These are phyloP conservation scores for Tetracladium setigerum DNA, from an alignment of 495 filamentous ascomycete genomes.

Conservation along the genomic window DNA sequence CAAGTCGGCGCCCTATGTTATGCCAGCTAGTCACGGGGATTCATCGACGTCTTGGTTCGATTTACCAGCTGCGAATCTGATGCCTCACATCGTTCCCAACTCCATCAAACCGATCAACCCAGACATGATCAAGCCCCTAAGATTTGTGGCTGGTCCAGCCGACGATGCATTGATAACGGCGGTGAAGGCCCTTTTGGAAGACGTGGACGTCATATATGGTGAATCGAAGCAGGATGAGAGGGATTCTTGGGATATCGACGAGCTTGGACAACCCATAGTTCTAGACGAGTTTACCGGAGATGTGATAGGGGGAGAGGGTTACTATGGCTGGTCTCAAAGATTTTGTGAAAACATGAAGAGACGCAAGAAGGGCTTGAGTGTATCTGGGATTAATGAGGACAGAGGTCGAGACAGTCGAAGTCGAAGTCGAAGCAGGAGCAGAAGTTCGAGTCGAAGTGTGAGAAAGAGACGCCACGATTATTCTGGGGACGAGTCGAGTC, in stretches of 20 bases:
- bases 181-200: conserved; percentile 59
- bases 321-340: conserved; percentile 77
- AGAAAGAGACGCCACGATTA: conserved; percentile 13
- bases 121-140: conserved; percentile 63
- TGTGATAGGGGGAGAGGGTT: conserved; percentile 55
- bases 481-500: conserved; percentile 14
- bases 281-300: conserved; percentile 55
- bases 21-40: conserved; percentile 77
- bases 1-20: conserved; percentile 54
- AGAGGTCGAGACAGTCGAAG: conserved; percentile 29
- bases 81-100: conserved; percentile 71
- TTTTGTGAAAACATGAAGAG: conserved; percentile 81
- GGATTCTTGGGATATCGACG: conserved; percentile 50
- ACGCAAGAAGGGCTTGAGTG: conserved; percentile 31
- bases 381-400: not conserved
- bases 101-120: conserved; percentile 65
- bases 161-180: conserved; percentile 54
- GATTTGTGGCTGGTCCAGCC: conserved; percentile 65
- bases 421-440: conserved; percentile 41
- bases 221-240: conserved; percentile 28
- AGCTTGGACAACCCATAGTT: conserved; percentile 61
- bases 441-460: conserved; percentile 14
- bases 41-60: conserved; percentile 70
- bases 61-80: conserved; percentile 73
- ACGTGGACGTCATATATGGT: conserved; percentile 57